Evolutionary conservation across 306 rosid species (phyloP).

Genomic region (Myrica gale): DNA sequence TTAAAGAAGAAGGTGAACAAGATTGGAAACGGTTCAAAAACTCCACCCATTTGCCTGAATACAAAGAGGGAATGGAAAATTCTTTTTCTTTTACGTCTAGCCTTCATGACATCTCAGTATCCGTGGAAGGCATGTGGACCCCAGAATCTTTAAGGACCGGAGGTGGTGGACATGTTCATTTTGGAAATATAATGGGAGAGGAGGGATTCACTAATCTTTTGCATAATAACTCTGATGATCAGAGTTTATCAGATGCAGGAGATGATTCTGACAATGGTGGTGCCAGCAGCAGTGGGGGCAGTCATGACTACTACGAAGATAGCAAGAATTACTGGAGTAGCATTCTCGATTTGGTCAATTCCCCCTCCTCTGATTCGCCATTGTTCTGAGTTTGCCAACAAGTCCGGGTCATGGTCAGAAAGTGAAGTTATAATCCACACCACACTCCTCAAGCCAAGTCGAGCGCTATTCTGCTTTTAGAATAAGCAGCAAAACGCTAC

Average conservation of each 20-base stretch:
- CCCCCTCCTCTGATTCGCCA: constrained; percentile 81
- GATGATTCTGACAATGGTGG: constrained; percentile 47
- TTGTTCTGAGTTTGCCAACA: constrained; percentile 42
- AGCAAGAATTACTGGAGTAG: constrained; percentile 90
- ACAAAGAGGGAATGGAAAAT: constrained; percentile 44
- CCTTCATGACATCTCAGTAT: constrained; percentile 51
- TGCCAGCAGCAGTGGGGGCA: constrained; percentile 25
- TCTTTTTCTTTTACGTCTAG: constrained; percentile 49
- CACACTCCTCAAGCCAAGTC: constrained; percentile 18
- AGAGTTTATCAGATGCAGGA: constrained; percentile 59
- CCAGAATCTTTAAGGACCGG: constrained; percentile 37
- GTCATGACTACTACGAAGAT: constrained; percentile 64
- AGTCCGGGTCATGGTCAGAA: neutral
- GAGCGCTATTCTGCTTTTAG: constrained; percentile 18
- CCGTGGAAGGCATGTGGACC: constrained; percentile 61
- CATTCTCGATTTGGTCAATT: constrained; percentile 88
- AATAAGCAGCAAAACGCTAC: constrained; percentile 22
- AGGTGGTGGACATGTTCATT: constrained; percentile 13
- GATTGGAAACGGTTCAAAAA: constrained; percentile 65
- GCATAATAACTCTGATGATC: constrained; percentile 66
- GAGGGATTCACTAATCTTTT: constrained; percentile 91
- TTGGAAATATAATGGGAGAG: constrained; percentile 43
- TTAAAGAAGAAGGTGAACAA: constrained; percentile 59
- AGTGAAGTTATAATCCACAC: constrained; percentile 11
- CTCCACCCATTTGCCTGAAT: constrained; percentile 35